Evolutionary conservation across 768 basidiomycete genomes (phyloP).

Genomic region (Leccinellum albellum): DNA sequence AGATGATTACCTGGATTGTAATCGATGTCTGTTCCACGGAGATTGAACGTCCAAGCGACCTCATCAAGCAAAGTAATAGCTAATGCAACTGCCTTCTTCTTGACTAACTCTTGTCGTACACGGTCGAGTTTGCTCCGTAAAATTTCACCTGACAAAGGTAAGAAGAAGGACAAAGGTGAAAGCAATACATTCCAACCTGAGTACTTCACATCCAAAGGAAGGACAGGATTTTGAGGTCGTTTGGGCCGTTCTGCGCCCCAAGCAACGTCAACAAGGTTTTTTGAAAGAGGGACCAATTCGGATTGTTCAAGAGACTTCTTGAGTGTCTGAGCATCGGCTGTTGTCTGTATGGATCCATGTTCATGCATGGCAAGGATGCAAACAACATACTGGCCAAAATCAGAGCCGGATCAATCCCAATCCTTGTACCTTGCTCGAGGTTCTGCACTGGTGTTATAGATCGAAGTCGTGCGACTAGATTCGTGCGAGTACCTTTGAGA

Average conservation of each 20-base stretch:
- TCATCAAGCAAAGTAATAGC: constrained; percentile 92
- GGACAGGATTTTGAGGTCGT: constrained; percentile 63
- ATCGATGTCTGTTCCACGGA: constrained; percentile 88
- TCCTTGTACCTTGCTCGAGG: constrained; percentile 54
- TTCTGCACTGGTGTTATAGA: constrained; percentile 39
- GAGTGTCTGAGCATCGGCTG: constrained; percentile 66
- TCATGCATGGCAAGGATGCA: constrained; percentile 11
- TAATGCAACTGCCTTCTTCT: constrained; percentile 53
- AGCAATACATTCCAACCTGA: constrained; percentile 43
- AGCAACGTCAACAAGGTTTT: constrained; percentile 76
- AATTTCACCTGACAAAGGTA: constrained; percentile 45
- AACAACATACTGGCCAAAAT: constrained; percentile 56
- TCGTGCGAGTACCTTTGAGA: constrained; percentile 54
- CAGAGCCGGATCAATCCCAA: constrained; percentile 81
- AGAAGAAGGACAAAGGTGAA: not conserved
- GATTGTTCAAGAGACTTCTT: constrained; percentile 58
- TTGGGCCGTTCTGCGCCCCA: constrained; percentile 69
- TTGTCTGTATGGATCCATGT: not conserved
- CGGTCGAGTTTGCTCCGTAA: constrained; percentile 62
- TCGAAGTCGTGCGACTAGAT: not conserved
- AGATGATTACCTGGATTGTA: constrained; percentile 64
- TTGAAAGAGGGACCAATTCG: constrained; percentile 56
- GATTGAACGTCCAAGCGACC: constrained; percentile 90
- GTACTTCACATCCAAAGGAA: constrained; percentile 70
- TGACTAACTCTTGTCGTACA: constrained; percentile 63